Base-by-base conservation (phyloP, 2,329 filamentous ascomycete species). In the Beauveria scarabaeidicola region DNA sequence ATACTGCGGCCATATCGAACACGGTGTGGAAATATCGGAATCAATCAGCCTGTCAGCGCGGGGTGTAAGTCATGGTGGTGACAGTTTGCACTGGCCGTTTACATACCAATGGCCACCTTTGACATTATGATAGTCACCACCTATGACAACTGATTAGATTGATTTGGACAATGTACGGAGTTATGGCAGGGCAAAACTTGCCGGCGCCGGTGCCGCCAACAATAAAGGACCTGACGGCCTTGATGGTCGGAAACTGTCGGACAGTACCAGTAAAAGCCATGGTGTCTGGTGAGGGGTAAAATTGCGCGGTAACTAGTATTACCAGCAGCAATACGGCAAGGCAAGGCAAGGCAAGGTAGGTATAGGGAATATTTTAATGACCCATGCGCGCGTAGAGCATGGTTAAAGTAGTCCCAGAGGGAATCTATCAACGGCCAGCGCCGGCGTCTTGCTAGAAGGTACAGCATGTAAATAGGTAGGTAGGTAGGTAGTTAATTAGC, bases 51-150 rank as follows among this genome's bases (percentile, higher is more conserved):
- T 96, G 73, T 78, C 52, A 43, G 15, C 29, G 61, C 23, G 19
- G 27, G 17, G 21, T 48, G 44, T 52, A 9, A 61, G 44, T 21
- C 40, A 50, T 29, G 21, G n/a, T 13, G 19, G 17, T 32, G 11
- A 23, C 10, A 13, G 3, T 55, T 11, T 25, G 44, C 36, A 44
- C n/a, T 21, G 23, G 38, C 19, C 2, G 15, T n/a, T 13, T 47
- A 54, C 77, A 65, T 74, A 87, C 85, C 85, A 88, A 68, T 88
- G 85, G 23, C 84, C 84, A 38, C 83, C 81, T 64, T 90, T 82
- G 68, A 96, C 92, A 80, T 97, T 96, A 80, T 97, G 92, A 73
- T 97, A 97, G 71, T 93, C 89, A 63, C 89, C 88, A 60, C 88
- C 88, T 74, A 9, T 23, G 15, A 74, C 74, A 59, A 59, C 76